Evolutionary conservation across 1,284 basidiomycete species (phyloP), one percentile per base, ranked within the genome.

Genomic region (Cryptococcus sp.): DNA sequence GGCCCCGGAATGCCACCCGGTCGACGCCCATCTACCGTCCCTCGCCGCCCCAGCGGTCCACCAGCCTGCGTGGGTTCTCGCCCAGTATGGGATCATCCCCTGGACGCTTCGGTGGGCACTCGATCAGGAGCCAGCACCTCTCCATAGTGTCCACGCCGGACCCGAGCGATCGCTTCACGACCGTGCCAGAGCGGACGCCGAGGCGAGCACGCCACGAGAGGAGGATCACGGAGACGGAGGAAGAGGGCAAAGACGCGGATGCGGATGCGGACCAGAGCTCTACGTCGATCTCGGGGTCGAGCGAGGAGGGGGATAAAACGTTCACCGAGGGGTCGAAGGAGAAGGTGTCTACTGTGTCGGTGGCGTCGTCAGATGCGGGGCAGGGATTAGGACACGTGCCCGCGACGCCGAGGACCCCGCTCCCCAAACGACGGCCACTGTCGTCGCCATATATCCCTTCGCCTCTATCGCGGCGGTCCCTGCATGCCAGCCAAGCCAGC

Each of bases 161-260:
- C 33, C 20, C 45, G 13, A 61, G 67, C 11, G 74, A 76, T 53
- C 56, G 61, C 21, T 76, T 73, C 61, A 76, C 74, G 5, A 59
- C 61, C 18, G 44, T 76, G 3, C 74, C 74, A 1, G 54, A 49
- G 13, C 65, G 71, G 4, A 67, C 68, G 12, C 71, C 63, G 13
- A 47, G 71, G 20, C 47, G 59, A 38, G 52, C 61, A 2, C 38
- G 21, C n/a, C 58, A 63, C 46, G 63, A 65, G 37, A 53, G 65
- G 39, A 43, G 67, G 37, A 69, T 69, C 39, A 65, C 65, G 2
- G 66, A 67, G 39, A 58, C 48, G n/a, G 56, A 56, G 38, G 62
- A 62, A 40, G 55, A 52, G 18, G 59, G 49, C 35, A 60, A 43
- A 12, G 57, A 59, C 5, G 38, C 18, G n/a, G 50, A 52, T 23